These are phyloP conservation scores for Camellia japonica DNA, from an alignment of 148 eudicot species.

Conservation along the genomic window DNA sequence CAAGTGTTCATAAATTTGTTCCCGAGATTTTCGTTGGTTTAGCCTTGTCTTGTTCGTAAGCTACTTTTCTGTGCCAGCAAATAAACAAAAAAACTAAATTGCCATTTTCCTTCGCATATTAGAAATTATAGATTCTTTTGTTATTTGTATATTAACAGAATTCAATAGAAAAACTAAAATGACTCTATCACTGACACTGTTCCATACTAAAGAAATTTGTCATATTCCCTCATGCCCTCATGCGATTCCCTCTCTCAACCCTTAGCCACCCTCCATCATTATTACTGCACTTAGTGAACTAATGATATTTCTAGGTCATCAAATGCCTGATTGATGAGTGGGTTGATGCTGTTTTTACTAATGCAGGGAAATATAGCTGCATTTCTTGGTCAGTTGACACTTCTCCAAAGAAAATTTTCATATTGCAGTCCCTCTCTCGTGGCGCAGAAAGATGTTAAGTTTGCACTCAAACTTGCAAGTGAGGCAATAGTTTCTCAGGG, in stretches of 20 bases:
- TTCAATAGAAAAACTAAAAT: too few relatives aligned
- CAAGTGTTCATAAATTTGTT: too few relatives aligned
- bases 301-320: not conserved
- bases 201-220: too few relatives aligned
- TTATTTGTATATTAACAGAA: too few relatives aligned
- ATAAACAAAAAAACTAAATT: too few relatives aligned
- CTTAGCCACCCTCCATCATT: not conserved
- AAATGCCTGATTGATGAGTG: not conserved
- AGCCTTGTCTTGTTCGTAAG: too few relatives aligned
- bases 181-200: too few relatives aligned
- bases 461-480: constrained; percentile 56
- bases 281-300: not conserved
- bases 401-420: constrained; percentile 40
- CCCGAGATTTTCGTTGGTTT: too few relatives aligned
- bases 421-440: constrained; percentile 30
- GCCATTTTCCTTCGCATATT: too few relatives aligned
- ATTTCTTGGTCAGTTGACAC: constrained; percentile 33
- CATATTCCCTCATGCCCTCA: not conserved
- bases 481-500: constrained; percentile 49
- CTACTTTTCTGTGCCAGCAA: too few relatives aligned
- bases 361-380: constrained; percentile 29
- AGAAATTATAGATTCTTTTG: too few relatives aligned
- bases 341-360: constrained; percentile 7
- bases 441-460: constrained; percentile 33
- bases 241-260: too few relatives aligned